Evolutionary conservation across 805 yeast genomes (phyloP), one percentile per base, ranked within the genome.

Genomic region (Kodamaea kakaduensis): DNA sequence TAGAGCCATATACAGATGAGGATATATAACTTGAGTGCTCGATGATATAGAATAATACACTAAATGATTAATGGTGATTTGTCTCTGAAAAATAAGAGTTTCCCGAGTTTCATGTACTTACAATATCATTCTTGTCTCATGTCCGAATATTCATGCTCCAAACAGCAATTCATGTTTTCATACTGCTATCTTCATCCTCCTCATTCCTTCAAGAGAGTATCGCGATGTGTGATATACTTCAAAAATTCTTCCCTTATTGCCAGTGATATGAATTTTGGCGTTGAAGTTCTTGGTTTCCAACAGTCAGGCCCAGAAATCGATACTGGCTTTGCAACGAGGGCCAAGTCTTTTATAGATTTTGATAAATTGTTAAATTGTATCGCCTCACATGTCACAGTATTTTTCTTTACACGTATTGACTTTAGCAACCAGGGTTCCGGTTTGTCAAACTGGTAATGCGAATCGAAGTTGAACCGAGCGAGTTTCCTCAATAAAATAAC

Each of bases 401-500:
- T 10, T 15, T 29, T 16, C 9, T 10, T 16, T 12, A 3, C n/a
- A 5, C 28, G 9, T 3, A 35, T 29, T 16, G 45, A 39, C 17
- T 34, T 7, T 13, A 42, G 34, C n/a, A 59, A 40, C 63, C 64
- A 59, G 14, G 21, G 14, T 9, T 40, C 37, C 2, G 37, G 25
- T 3, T 20, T 8, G 3, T 3, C 12, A 3, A 17, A 3, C 17
- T 50, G 51, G 3, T 32, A 42, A 1, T 36, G 22, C 13, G 20
- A 15, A 15, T 15, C 8, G 12, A 19, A 31, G 18, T 18, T 37
- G 23, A 20, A 18, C 13, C 32, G 22, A 6, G 56, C 53, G 45
- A 67, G 52, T 15, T 59, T 58, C 34, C 71, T 59, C 26, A 77
- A 52, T 13, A 65, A 51, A 2, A 56, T 48, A 8, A 76, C 63